Evolutionary conservation across 2,329 filamentous ascomycete species (phyloP), one percentile per base, ranked within the genome.

Genomic region (Tolypocladium inflatum): DNA sequence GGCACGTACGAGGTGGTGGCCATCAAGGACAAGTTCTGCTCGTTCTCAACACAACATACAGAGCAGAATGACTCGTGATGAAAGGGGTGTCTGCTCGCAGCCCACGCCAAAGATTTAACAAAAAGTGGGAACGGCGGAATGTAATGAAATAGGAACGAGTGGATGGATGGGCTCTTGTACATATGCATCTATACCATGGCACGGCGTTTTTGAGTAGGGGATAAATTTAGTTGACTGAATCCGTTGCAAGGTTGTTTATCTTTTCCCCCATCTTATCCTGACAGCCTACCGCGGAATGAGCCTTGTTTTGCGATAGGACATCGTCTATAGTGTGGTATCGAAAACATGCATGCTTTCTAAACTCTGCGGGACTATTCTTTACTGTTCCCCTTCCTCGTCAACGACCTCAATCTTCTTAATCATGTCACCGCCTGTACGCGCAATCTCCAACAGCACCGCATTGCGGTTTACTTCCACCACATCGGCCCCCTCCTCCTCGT

Each of bases 1-100:
- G 94, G 94, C 55, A 96, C 91, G 64, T 99, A 99, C 70, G 94
- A 99, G 76, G 93, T 99, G 21, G 90, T 97, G 37, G 88, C 90
- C 13, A 96, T 99, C 74, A 95, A 95, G 78, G 94, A 99, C 74
- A 85, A 85, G 67, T 95, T 84, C 76, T 99, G 94, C 71, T 87
- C 90, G 33, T 96, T 96, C 73, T 90, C 90, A 52, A 93, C 86
- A 60, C 82, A 87, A 68, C 81, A 84, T 63, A 74, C 79, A 52
- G 78, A 78, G 55, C 80, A 77, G 59, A 77, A 74, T 63, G 76
- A 78, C 21, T 57, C 48, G 13, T 55, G 60, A 23, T 61, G 58
- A 56, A 55, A 21, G 15, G 53, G 35, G 10, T 37, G 9, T 48
- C 33, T 52, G 23, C 38, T 41, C 48, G 23, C 38, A 37, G 51